phyloP scores from a whole-genome alignment of 495 filamentous ascomycete species.

The Gamarada debralockiae region DNA sequence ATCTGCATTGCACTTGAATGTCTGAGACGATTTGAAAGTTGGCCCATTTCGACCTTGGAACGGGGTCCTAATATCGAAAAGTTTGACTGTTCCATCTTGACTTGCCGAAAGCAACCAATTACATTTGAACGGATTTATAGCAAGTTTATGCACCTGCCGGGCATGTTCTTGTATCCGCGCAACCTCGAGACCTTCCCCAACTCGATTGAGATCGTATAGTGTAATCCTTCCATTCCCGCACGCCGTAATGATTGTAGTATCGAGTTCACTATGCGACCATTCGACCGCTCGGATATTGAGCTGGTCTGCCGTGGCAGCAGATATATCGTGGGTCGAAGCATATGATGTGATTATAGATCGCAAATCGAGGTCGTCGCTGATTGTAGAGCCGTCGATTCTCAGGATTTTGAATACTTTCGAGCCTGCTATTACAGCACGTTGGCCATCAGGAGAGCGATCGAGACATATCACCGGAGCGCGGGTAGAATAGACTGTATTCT shows the following conservation, averaged over 20 bases:
- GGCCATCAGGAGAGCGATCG: slow-evolving; percentile 72
- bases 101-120: slow-evolving; percentile 81
- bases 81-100: slow-evolving; percentile 85
- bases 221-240: slow-evolving; percentile 84
- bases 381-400: slow-evolving; percentile 61
- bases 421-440: slow-evolving; percentile 75
- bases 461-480: slow-evolving; percentile 69
- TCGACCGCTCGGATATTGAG: slow-evolving; percentile 80
- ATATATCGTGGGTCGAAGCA: slow-evolving; percentile 54
- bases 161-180: slow-evolving; percentile 72
- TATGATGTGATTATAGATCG: slow-evolving; percentile 70
- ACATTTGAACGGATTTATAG: slow-evolving; percentile 80
- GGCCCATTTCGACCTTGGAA: slow-evolving; percentile 33
- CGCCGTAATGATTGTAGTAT: slow-evolving; percentile 74
- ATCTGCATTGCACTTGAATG: slow-evolving; percentile 57
- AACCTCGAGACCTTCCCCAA: slow-evolving; percentile 60
- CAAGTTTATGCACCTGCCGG: slow-evolving; percentile 87
- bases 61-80: slow-evolving; percentile 44
- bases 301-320: slow-evolving; percentile 57
- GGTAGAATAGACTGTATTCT: slow-evolving; percentile 69
- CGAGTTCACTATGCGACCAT: slow-evolving; percentile 68
- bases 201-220: slow-evolving; percentile 70
- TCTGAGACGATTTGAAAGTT: slow-evolving; percentile 38
- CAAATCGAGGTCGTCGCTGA: slow-evolving; percentile 76
- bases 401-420: slow-evolving; percentile 84